Base-by-base conservation (phyloP, 2,329 filamentous ascomycete species). In the Zalaria obscura region DNA sequence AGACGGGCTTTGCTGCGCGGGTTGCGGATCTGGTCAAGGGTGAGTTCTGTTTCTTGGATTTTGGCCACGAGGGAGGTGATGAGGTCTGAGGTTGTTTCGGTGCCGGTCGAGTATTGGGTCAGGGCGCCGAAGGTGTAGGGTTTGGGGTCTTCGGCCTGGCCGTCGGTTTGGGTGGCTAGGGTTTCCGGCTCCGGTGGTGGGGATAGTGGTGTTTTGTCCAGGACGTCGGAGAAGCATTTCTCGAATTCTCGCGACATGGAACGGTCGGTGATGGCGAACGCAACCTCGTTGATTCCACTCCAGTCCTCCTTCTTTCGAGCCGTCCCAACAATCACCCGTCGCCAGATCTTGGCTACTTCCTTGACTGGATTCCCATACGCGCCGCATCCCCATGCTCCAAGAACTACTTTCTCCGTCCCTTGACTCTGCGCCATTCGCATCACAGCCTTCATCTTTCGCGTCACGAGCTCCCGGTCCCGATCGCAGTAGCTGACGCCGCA, bases 331-430 rank as follows among this genome's bases (percentile, higher is more conserved):
- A 68, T 53, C 10, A 63, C 62, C 44, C 59, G 65, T 45, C 61
- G 63, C 69, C 76, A 81, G 1, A 70, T 65, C 11, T 61, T 57
- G 9, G 76, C 75, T 27, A 80, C 59, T 54, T 80, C 74, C 1
- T 58, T 58, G 0, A 76, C 67, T 0, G 76, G 77, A 46, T 80
- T 80, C 0, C 73, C 75, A 43, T 78, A 76, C 0, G 73, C 73
- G 3, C 76, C 76, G 45, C 75, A 79, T 0, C 77, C 77, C 75
- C 76, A 80, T 0, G 76, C 75, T 0, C 77, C 77, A 0, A 80
- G 60, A 0, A 81, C 70, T 0, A 80, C 49, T 42, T 60, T 67
- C 32, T 58, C 62, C 3, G 63, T 62, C 0, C 69, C 68, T 43
- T 66, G 67, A 1, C 58, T 51, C 5, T 62, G 55, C 2, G 66